Evolutionary conservation across 768 basidiomycete species (phyloP), one percentile per base, ranked within the genome.

Genomic region (Auricularia sp.): DNA sequence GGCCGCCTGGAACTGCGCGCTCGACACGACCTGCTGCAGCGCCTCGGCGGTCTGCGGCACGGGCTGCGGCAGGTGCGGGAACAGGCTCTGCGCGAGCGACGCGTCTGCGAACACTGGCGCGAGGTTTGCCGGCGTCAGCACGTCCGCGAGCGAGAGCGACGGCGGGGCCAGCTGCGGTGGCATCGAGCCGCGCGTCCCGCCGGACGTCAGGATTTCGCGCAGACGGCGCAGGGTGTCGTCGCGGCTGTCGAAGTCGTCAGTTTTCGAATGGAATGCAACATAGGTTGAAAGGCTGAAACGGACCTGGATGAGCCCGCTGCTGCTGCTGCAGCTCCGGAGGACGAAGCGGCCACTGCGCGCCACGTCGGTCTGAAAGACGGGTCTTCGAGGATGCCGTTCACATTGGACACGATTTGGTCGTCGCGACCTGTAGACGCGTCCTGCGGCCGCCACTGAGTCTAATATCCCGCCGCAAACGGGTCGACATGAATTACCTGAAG

Each of bases 1-100:
- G 1, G 90, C 87, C 4, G 84, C 77, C 66, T 88, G 87, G 76
- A 95, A 93, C 69, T 90, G 93, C 0, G 91, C 88, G 1, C 90
- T 90, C 75, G 85, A 83, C 66, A 95, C 84, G 68, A 94, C 85
- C 39, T 84, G 84, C 64, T 87, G 80, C 6, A 97, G 77, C 3
- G 79, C 85, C 62, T 92, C 87, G 2, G 83, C 76, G 1, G 86
- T 85, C 3, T 89, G 88, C 8, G 84, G 84, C 47, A 51, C 47
- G 1, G 21, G 47, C 47, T 42, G 39, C 14, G 47, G 47, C 10
- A 51, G 47, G 47, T 18, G 21, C 18, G 47, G 47, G 47, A 51
- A 59, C 29, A 59, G 14, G 56, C 16, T n/a, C 12, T 23, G 56
- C 29, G 56, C 56, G 56, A 59, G 56, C 21, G 23, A 21, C 12